Conservation (phyloP, 2,329 filamentous ascomycete species). For the Pseudodiploospora longispora region DNA sequence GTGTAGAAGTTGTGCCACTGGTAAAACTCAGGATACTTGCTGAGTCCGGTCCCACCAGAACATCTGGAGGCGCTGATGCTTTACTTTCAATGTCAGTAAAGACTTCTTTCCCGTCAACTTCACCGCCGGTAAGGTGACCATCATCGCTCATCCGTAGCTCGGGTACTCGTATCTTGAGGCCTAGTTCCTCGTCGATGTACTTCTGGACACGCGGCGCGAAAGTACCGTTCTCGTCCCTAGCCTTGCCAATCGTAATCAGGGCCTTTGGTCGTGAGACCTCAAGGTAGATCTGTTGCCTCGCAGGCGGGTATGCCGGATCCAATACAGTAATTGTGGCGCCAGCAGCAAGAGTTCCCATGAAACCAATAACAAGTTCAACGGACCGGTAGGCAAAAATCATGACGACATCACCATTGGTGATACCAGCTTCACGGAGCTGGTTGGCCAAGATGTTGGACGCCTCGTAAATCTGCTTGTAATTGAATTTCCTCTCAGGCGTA, state of each 20-base stretch:
- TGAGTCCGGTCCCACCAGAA: slow-evolving; percentile 80
- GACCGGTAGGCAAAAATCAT: slow-evolving; percentile 83
- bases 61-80: slow-evolving; percentile 51
- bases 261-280: slow-evolving; percentile 69
- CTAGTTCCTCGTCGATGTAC: slow-evolving; percentile 66
- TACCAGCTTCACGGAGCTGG: slow-evolving; percentile 65
- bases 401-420: slow-evolving; percentile 75
- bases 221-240: slow-evolving; percentile 52
- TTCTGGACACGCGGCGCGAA: slow-evolving; percentile 39
- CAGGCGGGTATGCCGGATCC: slow-evolving; percentile 49
- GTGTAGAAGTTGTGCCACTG: slow-evolving; percentile 21
- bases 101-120: slow-evolving; percentile 56
- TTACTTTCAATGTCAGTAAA: slow-evolving; percentile 48
- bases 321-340: slow-evolving; percentile 59
- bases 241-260: slow-evolving; percentile 60
- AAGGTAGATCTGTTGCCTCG: slow-evolving; percentile 51
- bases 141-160: slow-evolving; percentile 63
- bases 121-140: slow-evolving; percentile 64
- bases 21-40: slow-evolving; percentile 70
- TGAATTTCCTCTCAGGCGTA: slow-evolving; percentile 59
- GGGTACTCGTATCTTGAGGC: slow-evolving; percentile 67
- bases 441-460: slow-evolving; percentile 74
- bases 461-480: slow-evolving; percentile 80
- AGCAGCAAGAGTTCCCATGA: slow-evolving; percentile 65
- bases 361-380: slow-evolving; percentile 57